These are phyloP conservation scores for Tulasnella sp. DNA, from an alignment of 768 basidiomycete genomes.

Conservation along the genomic window DNA sequence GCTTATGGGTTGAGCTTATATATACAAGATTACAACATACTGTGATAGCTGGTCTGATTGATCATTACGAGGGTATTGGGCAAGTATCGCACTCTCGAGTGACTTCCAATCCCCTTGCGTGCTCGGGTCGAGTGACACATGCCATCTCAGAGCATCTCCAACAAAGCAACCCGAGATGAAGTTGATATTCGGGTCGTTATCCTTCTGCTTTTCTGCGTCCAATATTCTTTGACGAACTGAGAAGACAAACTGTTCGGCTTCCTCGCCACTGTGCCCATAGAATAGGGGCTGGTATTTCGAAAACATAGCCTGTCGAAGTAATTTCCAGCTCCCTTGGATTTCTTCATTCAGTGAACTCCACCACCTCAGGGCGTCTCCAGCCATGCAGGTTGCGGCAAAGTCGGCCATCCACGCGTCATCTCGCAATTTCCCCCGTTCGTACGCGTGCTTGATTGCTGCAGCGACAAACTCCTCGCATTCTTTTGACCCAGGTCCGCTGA, in stretches of 20 bases:
- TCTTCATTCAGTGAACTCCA: not conserved
- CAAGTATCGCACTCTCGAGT: not conserved
- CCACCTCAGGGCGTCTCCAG: not conserved
- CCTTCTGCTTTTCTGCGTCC: slow-evolving; percentile 1
- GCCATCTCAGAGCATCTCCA: not conserved
- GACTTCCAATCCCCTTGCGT: not conserved
- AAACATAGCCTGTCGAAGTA: not conserved
- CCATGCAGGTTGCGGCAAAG: not conserved
- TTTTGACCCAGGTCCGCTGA: not conserved
- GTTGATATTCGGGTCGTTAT: not conserved
- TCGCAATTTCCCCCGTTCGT: slow-evolving; percentile 19
- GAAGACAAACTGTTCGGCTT: not conserved
- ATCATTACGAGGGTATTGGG: not conserved
- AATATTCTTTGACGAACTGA: not conserved
- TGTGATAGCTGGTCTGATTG: no score
- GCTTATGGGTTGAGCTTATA: no score
- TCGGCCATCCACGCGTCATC: not conserved
- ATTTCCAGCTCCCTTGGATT: not conserved
- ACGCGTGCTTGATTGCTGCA: not conserved
- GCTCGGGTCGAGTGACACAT: not conserved
- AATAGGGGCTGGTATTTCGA: not conserved
- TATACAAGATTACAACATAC: no score
- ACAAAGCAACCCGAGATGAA: not conserved
- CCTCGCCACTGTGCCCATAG: not conserved
- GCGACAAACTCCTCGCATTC: not conserved